Evolutionary conservation across 2,329 filamentous ascomycete genomes (phyloP).

Genomic region (Cercospora berteroae): DNA sequence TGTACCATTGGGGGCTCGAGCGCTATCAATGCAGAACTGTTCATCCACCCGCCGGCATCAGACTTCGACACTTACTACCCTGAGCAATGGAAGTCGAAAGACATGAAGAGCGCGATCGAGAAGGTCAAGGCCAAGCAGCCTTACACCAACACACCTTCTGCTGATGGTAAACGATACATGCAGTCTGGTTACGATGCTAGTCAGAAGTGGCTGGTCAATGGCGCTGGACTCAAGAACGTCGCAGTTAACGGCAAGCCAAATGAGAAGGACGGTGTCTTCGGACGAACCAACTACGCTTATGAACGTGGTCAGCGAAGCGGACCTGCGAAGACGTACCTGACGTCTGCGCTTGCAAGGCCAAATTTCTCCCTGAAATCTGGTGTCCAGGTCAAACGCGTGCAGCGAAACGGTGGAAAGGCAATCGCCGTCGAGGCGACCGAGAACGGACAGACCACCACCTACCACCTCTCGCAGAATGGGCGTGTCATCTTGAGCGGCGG

Average conservation of each 20-base stretch:
- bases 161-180: constrained; percentile 56
- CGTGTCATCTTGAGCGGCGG: constrained; percentile 53
- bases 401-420: constrained; percentile 57
- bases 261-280: constrained; percentile 56
- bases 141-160: constrained; percentile 59
- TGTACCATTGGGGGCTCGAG: constrained; percentile 59
- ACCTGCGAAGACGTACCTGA: constrained; percentile 53
- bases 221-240: constrained; percentile 50
- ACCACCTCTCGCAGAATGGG: constrained; percentile 61
- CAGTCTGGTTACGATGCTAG: constrained; percentile 51
- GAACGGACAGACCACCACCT: constrained; percentile 64
- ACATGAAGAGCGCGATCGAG: constrained; percentile 49
- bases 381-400: constrained; percentile 43
- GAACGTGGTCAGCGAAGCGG: constrained; percentile 47
- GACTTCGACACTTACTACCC: constrained; percentile 61
- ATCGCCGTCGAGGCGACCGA: constrained; percentile 52
- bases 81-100: constrained; percentile 51
- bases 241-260: constrained; percentile 48
- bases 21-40: constrained; percentile 61
- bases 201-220: constrained; percentile 52
- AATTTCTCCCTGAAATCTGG: constrained; percentile 59
- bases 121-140: constrained; percentile 48
- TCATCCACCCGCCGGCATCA: constrained; percentile 57
- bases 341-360: constrained; percentile 50
- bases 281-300: constrained; percentile 32